Evolutionary conservation across 495 filamentous ascomycete genomes (phyloP).

Genomic region (Parachaetomium inaequale): DNA sequence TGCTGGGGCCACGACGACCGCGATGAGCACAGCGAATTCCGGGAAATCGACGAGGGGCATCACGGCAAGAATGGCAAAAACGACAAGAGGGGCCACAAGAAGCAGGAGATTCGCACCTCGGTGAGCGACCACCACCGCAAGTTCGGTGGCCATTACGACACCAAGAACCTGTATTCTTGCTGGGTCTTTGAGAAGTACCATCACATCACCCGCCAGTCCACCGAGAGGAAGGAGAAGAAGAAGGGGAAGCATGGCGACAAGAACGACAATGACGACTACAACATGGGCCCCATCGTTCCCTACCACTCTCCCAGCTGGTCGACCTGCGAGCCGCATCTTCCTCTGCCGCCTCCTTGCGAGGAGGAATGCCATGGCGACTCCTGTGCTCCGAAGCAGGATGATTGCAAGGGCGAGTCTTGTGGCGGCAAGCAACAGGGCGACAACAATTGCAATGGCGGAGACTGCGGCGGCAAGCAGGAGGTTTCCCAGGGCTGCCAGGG

Average conservation of each 20-base stretch:
- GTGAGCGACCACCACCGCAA: background rate
- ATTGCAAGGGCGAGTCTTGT: background rate
- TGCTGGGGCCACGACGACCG: background rate
- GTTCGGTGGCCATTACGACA: constrained; percentile 6
- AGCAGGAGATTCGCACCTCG: background rate
- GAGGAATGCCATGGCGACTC: background rate
- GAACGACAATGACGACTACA: no score
- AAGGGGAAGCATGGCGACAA: background rate
- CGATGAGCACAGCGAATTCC: background rate
- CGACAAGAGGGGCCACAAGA: background rate
- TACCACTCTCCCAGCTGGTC: background rate
- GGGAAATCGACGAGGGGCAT: background rate
- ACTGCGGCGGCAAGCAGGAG: background rate
- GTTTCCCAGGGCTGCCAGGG: background rate
- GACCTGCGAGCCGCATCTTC: background rate
- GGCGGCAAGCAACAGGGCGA: background rate
- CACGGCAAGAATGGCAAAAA: background rate
- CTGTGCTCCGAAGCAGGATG: background rate
- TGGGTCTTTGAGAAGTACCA: constrained; percentile 11
- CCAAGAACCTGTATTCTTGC: constrained; percentile 7
- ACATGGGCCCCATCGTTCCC: background rate
- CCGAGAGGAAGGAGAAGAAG: background rate
- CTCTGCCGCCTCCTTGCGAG: background rate
- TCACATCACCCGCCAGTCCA: background rate
- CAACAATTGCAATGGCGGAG: background rate